Evolutionary conservation across 1,139 yeast species (phyloP).

Genomic region (Arxiozyma bovina): DNA sequence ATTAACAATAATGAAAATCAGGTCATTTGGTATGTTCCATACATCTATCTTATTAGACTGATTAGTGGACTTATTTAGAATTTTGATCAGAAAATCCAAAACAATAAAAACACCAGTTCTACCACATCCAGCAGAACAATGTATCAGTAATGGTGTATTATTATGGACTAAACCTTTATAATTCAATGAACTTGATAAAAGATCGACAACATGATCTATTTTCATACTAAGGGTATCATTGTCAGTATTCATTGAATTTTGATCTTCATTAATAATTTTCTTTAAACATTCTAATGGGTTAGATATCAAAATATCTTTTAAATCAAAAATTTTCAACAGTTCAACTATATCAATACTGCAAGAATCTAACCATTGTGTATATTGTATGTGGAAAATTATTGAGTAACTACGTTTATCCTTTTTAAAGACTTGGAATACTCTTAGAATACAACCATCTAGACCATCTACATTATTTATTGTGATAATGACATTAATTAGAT

Average conservation of each 20-base stretch:
- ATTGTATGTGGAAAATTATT: slow-evolving; percentile 57
- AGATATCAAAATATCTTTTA: slow-evolving; percentile 37
- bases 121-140: slow-evolving; percentile 91
- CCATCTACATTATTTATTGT: slow-evolving; percentile 26
- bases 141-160: slow-evolving; percentile 51
- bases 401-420: slow-evolving; percentile 26
- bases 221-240: too few species aligned
- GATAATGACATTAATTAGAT: slow-evolving; percentile 25
- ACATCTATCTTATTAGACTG: slow-evolving; percentile 26
- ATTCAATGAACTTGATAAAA: not conserved
- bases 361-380: slow-evolving; percentile 73
- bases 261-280: not conserved
- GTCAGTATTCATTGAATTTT: too few species aligned
- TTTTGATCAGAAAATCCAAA: slow-evolving; percentile 53
- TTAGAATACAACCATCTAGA: slow-evolving; percentile 29
- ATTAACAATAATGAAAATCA: slow-evolving; percentile 33
- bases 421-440: slow-evolving; percentile 27
- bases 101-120: slow-evolving; percentile 83
- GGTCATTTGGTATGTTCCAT: slow-evolving; percentile 33
- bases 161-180: not conserved
- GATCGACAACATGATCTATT: slow-evolving; percentile 9
- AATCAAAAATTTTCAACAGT: slow-evolving; percentile 43
- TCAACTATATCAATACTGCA: slow-evolving; percentile 54
- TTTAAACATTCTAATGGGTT: slow-evolving; percentile 11
- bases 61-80: slow-evolving; percentile 30